Evolutionary conservation across 352 stramenopile species (phyloP).

Genomic region (Saprolegnia diclina): DNA sequence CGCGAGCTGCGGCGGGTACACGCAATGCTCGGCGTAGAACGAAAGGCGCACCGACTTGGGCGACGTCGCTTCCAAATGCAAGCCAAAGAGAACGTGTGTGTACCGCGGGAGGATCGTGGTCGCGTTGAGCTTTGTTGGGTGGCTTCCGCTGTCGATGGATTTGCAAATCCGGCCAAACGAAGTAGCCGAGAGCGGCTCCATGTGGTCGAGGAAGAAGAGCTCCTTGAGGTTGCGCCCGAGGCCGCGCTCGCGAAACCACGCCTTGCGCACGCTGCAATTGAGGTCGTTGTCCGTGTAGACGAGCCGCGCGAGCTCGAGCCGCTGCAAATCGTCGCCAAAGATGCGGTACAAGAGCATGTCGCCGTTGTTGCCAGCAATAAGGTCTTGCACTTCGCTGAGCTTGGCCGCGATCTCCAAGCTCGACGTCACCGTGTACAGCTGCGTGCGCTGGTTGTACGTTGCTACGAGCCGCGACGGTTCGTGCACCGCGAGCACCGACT

Average conservation of each 20-base stretch:
- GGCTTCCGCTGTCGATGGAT: conserved; percentile 21
- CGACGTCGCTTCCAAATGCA: not conserved
- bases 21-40: conserved; percentile 23
- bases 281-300: conserved; percentile 8
- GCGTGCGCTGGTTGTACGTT: conserved; percentile 24
- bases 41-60: not conserved
- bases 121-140: conserved; percentile 4
- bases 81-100: conserved; percentile 17
- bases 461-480: conserved; percentile 2
- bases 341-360: conserved; percentile 12
- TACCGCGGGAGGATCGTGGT: conserved; percentile 16
- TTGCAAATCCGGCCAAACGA: conserved; percentile 16
- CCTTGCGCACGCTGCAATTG: conserved; percentile 19
- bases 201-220: conserved; percentile 22
- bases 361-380: conserved; percentile 3
- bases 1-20: conserved; percentile 11
- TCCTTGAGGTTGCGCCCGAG: conserved; percentile 5
- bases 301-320: not conserved
- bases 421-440: conserved; percentile 16
- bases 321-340: conserved; percentile 13
- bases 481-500: not conserved
- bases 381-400: conserved; percentile 3
- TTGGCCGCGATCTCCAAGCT: conserved; percentile 5
- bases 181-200: conserved; percentile 17
- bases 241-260: conserved; percentile 6